phyloP scores from a whole-genome alignment of 805 yeast genomes.

The Jamesozyma piceae region DNA sequence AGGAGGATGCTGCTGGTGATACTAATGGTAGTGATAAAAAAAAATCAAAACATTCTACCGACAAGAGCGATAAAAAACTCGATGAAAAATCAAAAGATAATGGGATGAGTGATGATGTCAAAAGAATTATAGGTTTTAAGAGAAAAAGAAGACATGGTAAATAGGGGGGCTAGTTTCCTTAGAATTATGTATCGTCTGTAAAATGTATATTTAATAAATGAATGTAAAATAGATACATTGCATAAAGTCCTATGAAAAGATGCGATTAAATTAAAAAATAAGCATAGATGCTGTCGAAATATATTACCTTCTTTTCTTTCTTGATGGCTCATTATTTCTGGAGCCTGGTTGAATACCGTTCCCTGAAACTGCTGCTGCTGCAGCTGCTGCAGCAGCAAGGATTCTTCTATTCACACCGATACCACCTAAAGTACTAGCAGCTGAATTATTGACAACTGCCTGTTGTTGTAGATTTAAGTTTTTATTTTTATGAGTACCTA shows the following conservation, averaged over 20 bases:
- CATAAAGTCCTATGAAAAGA: not conserved
- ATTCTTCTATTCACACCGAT: conserved; percentile 30
- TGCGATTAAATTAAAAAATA: not conserved
- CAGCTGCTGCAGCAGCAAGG: conserved; percentile 33
- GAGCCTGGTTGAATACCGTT: conserved; percentile 13
- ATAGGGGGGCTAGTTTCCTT: conserved; percentile 11
- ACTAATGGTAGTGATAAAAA: conserved; percentile 13
- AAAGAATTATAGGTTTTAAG: conserved; percentile 57
- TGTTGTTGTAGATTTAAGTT: conserved; percentile 16
- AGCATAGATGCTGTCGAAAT: not conserved
- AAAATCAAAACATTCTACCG: conserved; percentile 5
- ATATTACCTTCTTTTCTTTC: conserved; percentile 23
- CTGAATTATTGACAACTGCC: conserved; percentile 13
- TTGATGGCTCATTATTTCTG: conserved; percentile 19
- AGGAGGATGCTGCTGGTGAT: conserved; percentile 17
- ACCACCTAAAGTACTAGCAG: conserved; percentile 25
- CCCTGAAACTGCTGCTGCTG: conserved; percentile 31
- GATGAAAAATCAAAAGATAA: conserved; percentile 16
- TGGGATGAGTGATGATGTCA: conserved; percentile 45
- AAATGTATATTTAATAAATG: too few species aligned
- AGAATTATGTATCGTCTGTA: too few species aligned
- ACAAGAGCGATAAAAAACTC: conserved; percentile 14
- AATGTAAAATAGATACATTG: not conserved
- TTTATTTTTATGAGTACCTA: conserved; percentile 18
- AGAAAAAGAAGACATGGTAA: conserved; percentile 53